These are phyloP conservation scores for Agrocybe chaxingu DNA, from an alignment of 768 basidiomycete genomes.

Conservation along the genomic window DNA sequence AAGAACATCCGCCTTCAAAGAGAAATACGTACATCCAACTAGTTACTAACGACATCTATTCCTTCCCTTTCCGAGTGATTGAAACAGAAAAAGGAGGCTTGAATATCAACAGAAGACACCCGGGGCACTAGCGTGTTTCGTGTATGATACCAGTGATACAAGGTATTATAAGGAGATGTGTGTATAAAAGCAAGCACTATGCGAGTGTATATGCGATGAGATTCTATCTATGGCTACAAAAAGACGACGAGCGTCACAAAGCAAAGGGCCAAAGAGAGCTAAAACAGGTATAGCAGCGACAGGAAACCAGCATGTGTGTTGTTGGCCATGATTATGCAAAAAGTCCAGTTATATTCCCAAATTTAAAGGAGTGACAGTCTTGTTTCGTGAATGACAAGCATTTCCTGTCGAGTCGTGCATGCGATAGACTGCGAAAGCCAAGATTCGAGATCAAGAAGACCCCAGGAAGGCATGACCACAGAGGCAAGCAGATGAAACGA, in stretches of 20 bases:
- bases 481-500: not conserved
- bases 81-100: not conserved
- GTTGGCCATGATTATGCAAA: slow-evolving; percentile 2
- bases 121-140: slow-evolving; percentile 16
- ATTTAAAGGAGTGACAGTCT: slow-evolving; percentile 34
- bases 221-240: slow-evolving; percentile 34
- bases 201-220: slow-evolving; percentile 15
- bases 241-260: slow-evolving; percentile 11
- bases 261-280: slow-evolving; percentile 12
- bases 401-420: slow-evolving; percentile 28
- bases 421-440: slow-evolving; percentile 11
- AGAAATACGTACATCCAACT: no score
- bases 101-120: not conserved
- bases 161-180: slow-evolving; percentile 19
- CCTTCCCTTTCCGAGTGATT: not conserved
- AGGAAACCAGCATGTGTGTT: slow-evolving; percentile 1
- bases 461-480: not conserved
- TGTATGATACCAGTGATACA: slow-evolving; percentile 37
- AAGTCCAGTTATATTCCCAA: slow-evolving; percentile 18
- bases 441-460: slow-evolving; percentile 4
- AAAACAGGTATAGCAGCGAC: slow-evolving; percentile 3
- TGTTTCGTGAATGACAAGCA: slow-evolving; percentile 55
- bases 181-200: slow-evolving; percentile 3
- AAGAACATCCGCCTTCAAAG: no score
- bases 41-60: no score